Evolutionary conservation across 2,329 filamentous ascomycete genomes (phyloP).

Genomic region (Aspergillus awamori): DNA sequence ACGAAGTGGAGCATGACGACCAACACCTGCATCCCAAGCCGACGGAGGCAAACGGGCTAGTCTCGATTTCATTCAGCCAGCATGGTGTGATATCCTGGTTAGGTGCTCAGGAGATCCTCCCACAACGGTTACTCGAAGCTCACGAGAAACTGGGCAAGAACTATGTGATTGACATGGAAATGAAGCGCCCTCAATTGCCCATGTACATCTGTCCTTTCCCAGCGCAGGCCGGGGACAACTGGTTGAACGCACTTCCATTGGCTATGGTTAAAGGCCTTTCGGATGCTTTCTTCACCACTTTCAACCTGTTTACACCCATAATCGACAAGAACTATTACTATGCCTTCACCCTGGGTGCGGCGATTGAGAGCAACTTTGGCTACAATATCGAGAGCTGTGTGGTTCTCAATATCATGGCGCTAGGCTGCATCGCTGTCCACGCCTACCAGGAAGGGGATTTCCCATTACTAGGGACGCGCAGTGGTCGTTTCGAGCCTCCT

Average conservation of each 20-base stretch:
- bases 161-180: constrained; percentile 56
- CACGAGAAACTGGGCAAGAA: constrained; percentile 48
- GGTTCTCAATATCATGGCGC: constrained; percentile 54
- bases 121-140: constrained; percentile 43
- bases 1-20: constrained; percentile 36
- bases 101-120: constrained; percentile 49
- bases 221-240: constrained; percentile 40
- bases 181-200: constrained; percentile 48
- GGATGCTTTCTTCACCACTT: constrained; percentile 58
- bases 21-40: constrained; percentile 21
- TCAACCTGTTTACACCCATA: constrained; percentile 57
- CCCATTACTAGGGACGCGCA: constrained; percentile 43
- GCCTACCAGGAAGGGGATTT: constrained; percentile 55
- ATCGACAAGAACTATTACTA: constrained; percentile 58
- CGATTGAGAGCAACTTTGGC: constrained; percentile 55
- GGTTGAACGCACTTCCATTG: constrained; percentile 53
- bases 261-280: constrained; percentile 55
- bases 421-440: constrained; percentile 55
- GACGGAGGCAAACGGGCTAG: constrained; percentile 36
- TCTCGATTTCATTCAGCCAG: constrained; percentile 55
- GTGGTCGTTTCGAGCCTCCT: constrained; percentile 39
- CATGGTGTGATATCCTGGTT: constrained; percentile 56
- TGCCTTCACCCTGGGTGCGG: constrained; percentile 52
- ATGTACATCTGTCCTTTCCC: constrained; percentile 44
- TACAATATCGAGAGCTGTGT: constrained; percentile 57